phyloP scores from a whole-genome alignment of 306 rosid genomes.

The Quercus glauca region DNA sequence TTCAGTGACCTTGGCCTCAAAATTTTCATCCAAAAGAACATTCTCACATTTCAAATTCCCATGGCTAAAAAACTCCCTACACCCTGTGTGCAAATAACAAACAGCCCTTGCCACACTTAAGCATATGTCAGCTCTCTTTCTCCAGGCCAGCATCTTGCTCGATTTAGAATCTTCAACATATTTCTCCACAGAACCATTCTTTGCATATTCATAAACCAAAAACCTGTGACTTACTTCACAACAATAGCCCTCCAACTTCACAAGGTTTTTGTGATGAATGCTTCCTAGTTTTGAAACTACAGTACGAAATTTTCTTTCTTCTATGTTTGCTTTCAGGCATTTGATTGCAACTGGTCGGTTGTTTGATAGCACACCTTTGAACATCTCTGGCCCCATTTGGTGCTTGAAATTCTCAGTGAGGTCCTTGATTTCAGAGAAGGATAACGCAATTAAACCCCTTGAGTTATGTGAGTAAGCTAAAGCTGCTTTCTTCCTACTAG shows the following conservation, averaged over 20 bases:
- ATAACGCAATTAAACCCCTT: constrained; percentile 48
- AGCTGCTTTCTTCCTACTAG: constrained; percentile 27
- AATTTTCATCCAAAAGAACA: constrained; percentile 60
- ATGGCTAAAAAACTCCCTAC: constrained; percentile 76
- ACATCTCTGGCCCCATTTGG: constrained; percentile 57
- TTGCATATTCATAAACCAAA: constrained; percentile 55
- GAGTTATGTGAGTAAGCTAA: constrained; percentile 40
- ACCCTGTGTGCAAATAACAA: constrained; percentile 67
- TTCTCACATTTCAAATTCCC: constrained; percentile 64
- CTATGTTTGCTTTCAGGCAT: constrained; percentile 47
- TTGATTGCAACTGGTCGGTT: constrained; percentile 46
- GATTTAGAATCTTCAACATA: constrained; percentile 44
- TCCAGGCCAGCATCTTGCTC: constrained; percentile 69
- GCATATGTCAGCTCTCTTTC: constrained; percentile 67
- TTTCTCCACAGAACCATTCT: constrained; percentile 58
- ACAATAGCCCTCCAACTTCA: constrained; percentile 79
- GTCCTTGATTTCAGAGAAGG: constrained; percentile 61
- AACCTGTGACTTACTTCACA: constrained; percentile 58
- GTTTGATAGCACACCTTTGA: constrained; percentile 54
- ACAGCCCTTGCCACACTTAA: constrained; percentile 64
- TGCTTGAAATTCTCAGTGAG: constrained; percentile 51
- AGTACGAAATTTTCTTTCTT: constrained; percentile 65
- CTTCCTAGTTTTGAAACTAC: constrained; percentile 53
- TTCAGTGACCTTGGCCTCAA: constrained; percentile 56
- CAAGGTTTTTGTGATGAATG: constrained; percentile 73